A percentile compares a stretch with the other conserved stretches of the same genome.
phyloP scores from a whole-genome alignment of 495 filamentous ascomycete species.

The Podospora bellae-mahoneyi region DNA sequence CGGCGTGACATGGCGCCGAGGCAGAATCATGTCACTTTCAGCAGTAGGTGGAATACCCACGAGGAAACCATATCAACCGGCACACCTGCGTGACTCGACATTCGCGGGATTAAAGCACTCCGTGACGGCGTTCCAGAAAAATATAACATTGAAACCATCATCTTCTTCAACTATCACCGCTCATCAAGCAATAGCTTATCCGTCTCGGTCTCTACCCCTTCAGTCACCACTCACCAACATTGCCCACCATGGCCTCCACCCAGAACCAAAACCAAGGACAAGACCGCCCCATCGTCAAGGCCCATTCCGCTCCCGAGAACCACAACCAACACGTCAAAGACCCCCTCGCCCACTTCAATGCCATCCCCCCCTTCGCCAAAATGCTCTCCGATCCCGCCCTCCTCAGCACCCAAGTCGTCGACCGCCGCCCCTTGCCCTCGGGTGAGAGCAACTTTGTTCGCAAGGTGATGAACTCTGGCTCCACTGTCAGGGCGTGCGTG shows the following conservation, averaged over 20 bases:
- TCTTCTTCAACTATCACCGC: not conserved
- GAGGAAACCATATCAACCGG: no score
- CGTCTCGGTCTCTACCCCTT: not conserved
- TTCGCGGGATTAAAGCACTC: no score
- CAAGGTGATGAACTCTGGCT: constrained; percentile 15
- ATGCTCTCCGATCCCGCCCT: constrained; percentile 23
- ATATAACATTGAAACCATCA: not conserved
- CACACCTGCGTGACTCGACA: not conserved
- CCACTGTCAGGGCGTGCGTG: constrained; percentile 26
- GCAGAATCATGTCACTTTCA: not conserved
- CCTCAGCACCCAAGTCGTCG: constrained; percentile 18
- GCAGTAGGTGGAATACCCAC: no score
- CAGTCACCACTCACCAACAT: not conserved
- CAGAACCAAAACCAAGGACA: not conserved
- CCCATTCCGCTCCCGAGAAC: constrained; percentile 11
- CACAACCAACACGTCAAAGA: constrained; percentile 27
- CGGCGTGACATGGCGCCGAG: not conserved
- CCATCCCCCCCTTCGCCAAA: constrained; percentile 23
- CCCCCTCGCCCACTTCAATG: constrained; percentile 26
- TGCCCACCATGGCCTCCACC: constrained; percentile 5
- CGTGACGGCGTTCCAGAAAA: no score
- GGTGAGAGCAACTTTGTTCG: constrained; percentile 26
- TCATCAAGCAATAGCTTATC: not conserved
- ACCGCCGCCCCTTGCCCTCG: constrained; percentile 22
- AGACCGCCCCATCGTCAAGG: constrained; percentile 8